Conservation (phyloP, 192 early-diverging fungal species). For the Coemansia umbellata region DNA sequence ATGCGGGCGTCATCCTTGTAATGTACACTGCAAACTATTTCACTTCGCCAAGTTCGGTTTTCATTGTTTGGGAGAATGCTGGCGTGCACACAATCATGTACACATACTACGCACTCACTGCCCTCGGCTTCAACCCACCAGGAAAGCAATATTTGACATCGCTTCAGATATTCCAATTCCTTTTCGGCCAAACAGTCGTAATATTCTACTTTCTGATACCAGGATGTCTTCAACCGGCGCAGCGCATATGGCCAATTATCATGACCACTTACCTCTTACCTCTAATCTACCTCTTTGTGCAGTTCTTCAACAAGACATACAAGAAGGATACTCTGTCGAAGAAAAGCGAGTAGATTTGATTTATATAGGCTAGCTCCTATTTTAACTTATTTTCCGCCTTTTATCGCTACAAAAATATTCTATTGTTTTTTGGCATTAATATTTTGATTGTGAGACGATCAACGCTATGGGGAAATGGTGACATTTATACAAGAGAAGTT, state of each 20-base stretch:
- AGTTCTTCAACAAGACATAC: conserved; percentile 75
- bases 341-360: conserved; percentile 11
- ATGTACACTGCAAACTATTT: conserved; percentile 73
- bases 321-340: conserved; percentile 4
- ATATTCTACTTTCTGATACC: conserved; percentile 59
- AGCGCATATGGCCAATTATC: conserved; percentile 57
- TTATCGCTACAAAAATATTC: too few relatives aligned
- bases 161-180: conserved; percentile 83
- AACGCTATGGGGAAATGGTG: too few relatives aligned
- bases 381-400: background rate
- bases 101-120: conserved; percentile 71
- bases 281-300: conserved; percentile 73
- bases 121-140: conserved; percentile 66
- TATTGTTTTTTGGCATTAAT: too few relatives aligned
- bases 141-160: conserved; percentile 77
- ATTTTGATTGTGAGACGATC: too few relatives aligned
- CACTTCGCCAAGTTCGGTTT: conserved; percentile 66
- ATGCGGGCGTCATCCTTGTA: conserved; percentile 77
- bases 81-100: conserved; percentile 89
- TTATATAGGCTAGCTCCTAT: background rate
- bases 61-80: conserved; percentile 73
- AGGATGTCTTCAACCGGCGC: conserved; percentile 52
- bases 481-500: too few relatives aligned
- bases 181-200: conserved; percentile 64
- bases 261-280: conserved; percentile 69